Base-by-base conservation (phyloP, 2,329 filamentous ascomycete species). In the Ascochyta lentis region DNA sequence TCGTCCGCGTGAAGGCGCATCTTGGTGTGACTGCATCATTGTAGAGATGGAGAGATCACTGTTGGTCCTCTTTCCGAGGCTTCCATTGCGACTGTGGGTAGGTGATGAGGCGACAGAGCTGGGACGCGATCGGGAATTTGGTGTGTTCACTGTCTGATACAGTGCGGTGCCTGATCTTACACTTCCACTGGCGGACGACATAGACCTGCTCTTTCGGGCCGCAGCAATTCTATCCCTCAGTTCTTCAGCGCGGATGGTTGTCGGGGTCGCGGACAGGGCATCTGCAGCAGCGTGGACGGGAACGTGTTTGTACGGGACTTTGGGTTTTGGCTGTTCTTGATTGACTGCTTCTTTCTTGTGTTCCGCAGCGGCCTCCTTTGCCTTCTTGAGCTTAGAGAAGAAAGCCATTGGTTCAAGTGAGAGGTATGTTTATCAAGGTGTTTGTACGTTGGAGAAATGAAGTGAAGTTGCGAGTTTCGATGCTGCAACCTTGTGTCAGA, bases 341-440 rank as follows among this genome's bases (percentile, higher is more conserved):
- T 46, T 24, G 37, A 49, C 47, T 33, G 54, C 50, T 29, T 52
- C 56, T 49, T 61, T 63, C 42, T 70, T 66, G 39, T 70, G 65
- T 39, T 70, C 60, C 7, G 64, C 59, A 9, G 65, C 68, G 15
- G 65, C 68, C 49, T 70, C 69, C 51, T 68, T 70, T 47, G 64
- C 64, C 35, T 67, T 71, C 59, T 67, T 74, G 47, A 68, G 50
- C 49, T 65, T 70, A 4, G 68, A 68, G 51, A 73, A 70, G 40
- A 72, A 66, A 19, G 71, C 61, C 74, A 77, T 75, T 34, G 38
- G 3, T 44, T 35, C 46, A 26, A 42, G 26, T 48, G 22, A 41
- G 8, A 34, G 13, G 35, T 22, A 10, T 47, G 9, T 37, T 40
- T n/a, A 27, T 43, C 13, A 27, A 31, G 15, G 22, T 47, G 27